phyloP scores from a whole-genome alignment of 306 rosid genomes.

The Rubus parviflorus region DNA sequence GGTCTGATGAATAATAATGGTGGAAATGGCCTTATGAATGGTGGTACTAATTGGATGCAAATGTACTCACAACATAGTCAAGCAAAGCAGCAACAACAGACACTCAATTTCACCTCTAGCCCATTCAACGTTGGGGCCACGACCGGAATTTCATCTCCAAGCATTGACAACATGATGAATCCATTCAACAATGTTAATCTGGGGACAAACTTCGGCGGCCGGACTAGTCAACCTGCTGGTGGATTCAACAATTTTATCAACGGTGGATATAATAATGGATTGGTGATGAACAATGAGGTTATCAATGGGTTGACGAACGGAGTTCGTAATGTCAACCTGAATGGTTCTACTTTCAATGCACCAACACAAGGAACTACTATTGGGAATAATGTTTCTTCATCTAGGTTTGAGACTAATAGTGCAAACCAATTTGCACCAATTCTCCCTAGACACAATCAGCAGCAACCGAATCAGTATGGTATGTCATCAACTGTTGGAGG shows the following conservation, averaged over 20 bases:
- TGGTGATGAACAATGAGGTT: slow-evolving; percentile 2
- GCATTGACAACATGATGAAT: neutral
- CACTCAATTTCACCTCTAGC: neutral
- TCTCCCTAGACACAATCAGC: neutral
- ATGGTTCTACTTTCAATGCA: neutral
- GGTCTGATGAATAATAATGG: slow-evolving; percentile 1
- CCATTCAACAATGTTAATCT: neutral
- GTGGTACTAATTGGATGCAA: slow-evolving; percentile 6
- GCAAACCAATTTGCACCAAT: neutral
- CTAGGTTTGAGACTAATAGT: neutral
- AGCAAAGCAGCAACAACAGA: neutral
- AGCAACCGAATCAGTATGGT: neutral
- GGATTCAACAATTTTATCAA: neutral
- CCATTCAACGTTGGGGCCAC: slow-evolving; percentile 3
- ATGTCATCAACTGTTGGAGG: neutral
- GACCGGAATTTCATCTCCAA: neutral
- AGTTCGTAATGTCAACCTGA: slow-evolving; percentile 6
- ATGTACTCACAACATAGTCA: slow-evolving; percentile 9
- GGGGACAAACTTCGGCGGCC: neutral
- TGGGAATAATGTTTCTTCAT: slow-evolving; percentile 1
- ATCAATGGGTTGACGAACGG: slow-evolving; percentile 2
- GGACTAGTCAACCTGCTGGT: neutral
- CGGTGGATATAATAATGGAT: neutral
- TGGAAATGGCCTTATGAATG: slow-evolving; percentile 5
- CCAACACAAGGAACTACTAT: neutral